Evolutionary conservation across 1,284 basidiomycete species (phyloP).

Genomic region (Pseudomicrostroma phylloplanum): DNA sequence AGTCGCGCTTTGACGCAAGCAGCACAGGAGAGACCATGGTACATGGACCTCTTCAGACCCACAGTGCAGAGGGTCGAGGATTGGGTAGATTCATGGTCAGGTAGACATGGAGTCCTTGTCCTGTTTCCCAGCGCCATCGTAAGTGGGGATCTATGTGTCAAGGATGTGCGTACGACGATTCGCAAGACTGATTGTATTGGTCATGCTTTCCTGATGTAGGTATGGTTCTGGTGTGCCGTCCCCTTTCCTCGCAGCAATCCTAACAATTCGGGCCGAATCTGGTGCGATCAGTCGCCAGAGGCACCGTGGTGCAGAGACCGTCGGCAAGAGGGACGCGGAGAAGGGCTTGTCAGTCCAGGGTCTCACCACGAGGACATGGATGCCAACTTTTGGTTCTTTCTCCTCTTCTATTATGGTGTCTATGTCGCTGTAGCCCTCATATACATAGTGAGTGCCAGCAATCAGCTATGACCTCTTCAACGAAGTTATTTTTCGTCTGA

Average conservation of each 20-base stretch:
- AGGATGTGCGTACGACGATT: not conserved
- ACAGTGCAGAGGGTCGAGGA: conserved; percentile 52
- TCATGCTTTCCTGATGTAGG: conserved; percentile 21
- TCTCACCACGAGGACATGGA: conserved; percentile 14
- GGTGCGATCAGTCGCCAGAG: conserved; percentile 21
- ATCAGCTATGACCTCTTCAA: no score
- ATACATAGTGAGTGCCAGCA: conserved; percentile 37
- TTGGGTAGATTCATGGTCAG: conserved; percentile 56
- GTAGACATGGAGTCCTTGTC: conserved; percentile 55
- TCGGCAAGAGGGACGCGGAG: conserved; percentile 1
- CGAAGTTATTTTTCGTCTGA: no score
- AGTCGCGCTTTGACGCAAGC: not conserved
- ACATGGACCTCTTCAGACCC: conserved; percentile 51
- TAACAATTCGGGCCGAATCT: conserved; percentile 33
- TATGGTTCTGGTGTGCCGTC: conserved; percentile 58
- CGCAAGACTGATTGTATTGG: not conserved
- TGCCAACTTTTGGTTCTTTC: conserved; percentile 49
- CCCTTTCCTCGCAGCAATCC: conserved; percentile 58
- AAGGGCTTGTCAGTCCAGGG: not conserved
- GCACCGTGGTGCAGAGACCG: conserved; percentile 4
- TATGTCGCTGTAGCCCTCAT: conserved; percentile 53
- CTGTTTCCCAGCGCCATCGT: conserved; percentile 55
- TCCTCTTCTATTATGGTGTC: conserved; percentile 49
- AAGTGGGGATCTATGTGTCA: conserved; percentile 17
- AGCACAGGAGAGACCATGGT: conserved; percentile 22